Evolutionary conservation across 2,329 filamentous ascomycete genomes (phyloP).

Genomic region (Tolypocladium ophioglossoides): DNA sequence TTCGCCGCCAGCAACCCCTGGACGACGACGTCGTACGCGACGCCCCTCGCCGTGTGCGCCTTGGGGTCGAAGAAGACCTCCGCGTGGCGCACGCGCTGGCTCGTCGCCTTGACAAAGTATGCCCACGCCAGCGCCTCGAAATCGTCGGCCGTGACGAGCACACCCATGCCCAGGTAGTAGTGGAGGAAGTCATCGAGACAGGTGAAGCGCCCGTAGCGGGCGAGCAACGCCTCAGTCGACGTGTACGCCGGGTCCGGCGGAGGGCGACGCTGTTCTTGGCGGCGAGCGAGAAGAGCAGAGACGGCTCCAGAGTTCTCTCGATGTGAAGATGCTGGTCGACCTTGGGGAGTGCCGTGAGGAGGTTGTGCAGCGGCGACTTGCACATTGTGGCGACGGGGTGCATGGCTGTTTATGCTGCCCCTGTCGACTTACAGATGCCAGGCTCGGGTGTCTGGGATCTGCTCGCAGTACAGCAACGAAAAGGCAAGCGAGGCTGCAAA

Average conservation of each 20-base stretch:
- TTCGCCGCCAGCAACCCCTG: conserved; percentile 52
- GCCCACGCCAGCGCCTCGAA: conserved; percentile 63
- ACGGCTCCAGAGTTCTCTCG: conserved; percentile 62
- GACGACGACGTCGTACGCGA: conserved; percentile 54
- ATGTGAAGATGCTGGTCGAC: conserved; percentile 77
- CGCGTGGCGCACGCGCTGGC: conserved; percentile 58
- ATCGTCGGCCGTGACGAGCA: conserved; percentile 53
- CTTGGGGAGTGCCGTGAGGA: conserved; percentile 60
- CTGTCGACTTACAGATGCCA: not conserved
- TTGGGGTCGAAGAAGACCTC: conserved; percentile 79
- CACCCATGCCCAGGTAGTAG: conserved; percentile 66
- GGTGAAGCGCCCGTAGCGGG: conserved; percentile 56
- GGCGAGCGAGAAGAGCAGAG: conserved; percentile 60
- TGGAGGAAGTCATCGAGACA: conserved; percentile 68
- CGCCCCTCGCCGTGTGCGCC: conserved; percentile 54
- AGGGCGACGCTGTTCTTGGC: conserved; percentile 54
- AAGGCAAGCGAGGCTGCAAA: not conserved
- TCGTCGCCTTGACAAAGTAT: conserved; percentile 56
- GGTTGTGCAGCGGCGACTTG: conserved; percentile 36
- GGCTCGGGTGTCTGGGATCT: not conserved
- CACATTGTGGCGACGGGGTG: conserved; percentile 33
- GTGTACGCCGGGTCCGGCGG: conserved; percentile 44
- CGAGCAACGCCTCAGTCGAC: conserved; percentile 46
- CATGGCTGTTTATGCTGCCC: not conserved
- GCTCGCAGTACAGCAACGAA: not conserved